These are phyloP conservation scores for Xylariaceae sp. DNA, from an alignment of 2,329 filamentous ascomycete genomes.

Conservation along the genomic window DNA sequence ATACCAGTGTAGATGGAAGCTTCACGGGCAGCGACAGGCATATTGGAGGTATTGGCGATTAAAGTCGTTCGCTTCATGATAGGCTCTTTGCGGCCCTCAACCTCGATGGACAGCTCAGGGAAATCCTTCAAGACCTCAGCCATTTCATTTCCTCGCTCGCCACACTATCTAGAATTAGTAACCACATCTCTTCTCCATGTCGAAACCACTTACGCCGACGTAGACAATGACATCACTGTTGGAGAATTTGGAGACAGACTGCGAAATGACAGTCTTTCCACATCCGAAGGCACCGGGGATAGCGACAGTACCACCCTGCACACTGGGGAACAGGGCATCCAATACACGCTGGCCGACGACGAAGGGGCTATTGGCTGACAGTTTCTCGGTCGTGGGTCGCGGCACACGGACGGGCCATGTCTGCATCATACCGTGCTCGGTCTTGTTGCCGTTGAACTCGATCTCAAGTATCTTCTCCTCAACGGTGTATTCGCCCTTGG, in stretches of 20 bases:
- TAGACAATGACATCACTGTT: constrained; percentile 99
- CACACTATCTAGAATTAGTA: constrained; percentile 30
- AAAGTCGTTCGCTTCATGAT: constrained; percentile 99
- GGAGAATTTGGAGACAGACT: constrained; percentile 98
- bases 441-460: constrained; percentile 95
- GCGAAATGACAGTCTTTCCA: constrained; percentile 98
- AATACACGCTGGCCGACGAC: constrained; percentile 96
- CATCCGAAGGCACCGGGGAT: constrained; percentile 98
- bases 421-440: constrained; percentile 97
- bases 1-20: constrained; percentile 98
- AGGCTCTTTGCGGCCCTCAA: constrained; percentile 91
- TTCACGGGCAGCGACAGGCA: constrained; percentile 97
- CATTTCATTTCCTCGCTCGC: constrained; percentile 98
- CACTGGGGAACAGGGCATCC: constrained; percentile 92
- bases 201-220: constrained; percentile 61
- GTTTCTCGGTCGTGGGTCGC: constrained; percentile 86
- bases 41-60: constrained; percentile 99
- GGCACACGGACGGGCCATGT: constrained; percentile 96
- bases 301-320: constrained; percentile 95
- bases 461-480: constrained; percentile 91
- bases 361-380: constrained; percentile 84
- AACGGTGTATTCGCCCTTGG: constrained; percentile 90
- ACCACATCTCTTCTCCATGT: background rate
- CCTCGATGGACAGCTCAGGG: constrained; percentile 91
- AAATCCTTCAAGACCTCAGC: constrained; percentile 99